Base-by-base conservation (phyloP, 2,329 filamentous ascomycete species). In the Westerdykella sp. region DNA sequence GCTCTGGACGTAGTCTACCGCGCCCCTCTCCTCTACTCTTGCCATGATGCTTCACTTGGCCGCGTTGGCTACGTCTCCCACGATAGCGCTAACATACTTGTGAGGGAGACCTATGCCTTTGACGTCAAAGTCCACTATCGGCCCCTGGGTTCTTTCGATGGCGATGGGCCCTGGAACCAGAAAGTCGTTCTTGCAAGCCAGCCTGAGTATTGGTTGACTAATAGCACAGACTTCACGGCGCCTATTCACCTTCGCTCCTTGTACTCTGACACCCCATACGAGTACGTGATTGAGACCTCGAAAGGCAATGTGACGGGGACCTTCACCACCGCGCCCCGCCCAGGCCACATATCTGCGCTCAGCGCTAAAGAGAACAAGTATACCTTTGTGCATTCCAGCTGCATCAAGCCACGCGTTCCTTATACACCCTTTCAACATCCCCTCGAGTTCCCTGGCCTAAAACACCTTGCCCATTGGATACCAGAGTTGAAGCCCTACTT, bases 341-440 rank as follows among this genome's bases (percentile, higher is more conserved):
- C 81, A 0, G 88, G 89, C 10, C 73, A 77, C 1, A 75, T 78
- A 49, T 77, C 81, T 0, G 45, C 50, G 6, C 70, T 74, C 13
- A 35, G 32, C 16, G 73, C 76, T 4, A 75, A 76, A 35, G 76
- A 81, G 39, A 83, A 83, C 34, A 83, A 81, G 44, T 91, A 95
- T 56, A 95, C 87, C 0, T 98, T 98, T 63, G 70, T 97, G 6
- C 88, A 90, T 3, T 93, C 88, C 0, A 95, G 88, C 34, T 98
- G 93, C 67, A 88, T 97, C 57, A 87, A 96, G 56, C 84, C 85
- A 10, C 84, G 88, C 14, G 88, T 97, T 43, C 93, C 93, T 0
- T 98, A 98, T 67, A 86, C 78, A 35, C 85, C 87, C 0, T 67
- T 89, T n/a, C 79, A 87, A 32, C 87, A 96, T 60, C 80, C 91